Conservation (phyloP, 768 basidiomycete genomes). For the Rhizopogon salebrosus region DNA sequence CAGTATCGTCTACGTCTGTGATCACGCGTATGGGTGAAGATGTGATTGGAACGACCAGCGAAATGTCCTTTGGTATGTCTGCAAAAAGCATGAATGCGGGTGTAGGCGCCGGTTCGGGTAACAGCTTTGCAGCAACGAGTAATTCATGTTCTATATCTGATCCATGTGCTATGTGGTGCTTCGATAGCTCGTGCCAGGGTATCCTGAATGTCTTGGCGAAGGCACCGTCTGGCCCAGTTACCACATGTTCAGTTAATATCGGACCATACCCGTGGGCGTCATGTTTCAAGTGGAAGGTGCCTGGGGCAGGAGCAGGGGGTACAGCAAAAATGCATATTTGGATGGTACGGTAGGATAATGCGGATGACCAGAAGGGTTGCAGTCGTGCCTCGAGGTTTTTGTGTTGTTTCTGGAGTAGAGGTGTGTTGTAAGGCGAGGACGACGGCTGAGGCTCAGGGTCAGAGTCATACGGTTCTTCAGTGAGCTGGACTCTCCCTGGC, state of each 20-base stretch:
- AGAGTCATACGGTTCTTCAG: not conserved
- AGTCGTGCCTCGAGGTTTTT: conserved; percentile 74
- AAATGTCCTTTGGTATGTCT: conserved; percentile 14
- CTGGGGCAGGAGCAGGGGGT: not conserved
- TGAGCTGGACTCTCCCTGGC: not conserved
- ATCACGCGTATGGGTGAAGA: conserved; percentile 70
- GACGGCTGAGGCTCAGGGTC: conserved; percentile 12
- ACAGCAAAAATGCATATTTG: conserved; percentile 55
- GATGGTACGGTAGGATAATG: conserved; percentile 57
- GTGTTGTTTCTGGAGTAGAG: conserved; percentile 51
- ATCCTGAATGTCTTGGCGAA: conserved; percentile 63
- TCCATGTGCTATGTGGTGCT: conserved; percentile 53
- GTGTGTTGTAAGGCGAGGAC: conserved; percentile 15
- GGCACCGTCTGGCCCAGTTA: conserved; percentile 64
- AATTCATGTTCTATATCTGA: conserved; percentile 37
- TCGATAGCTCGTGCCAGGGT: conserved; percentile 63
- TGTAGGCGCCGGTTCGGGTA: conserved; percentile 30
- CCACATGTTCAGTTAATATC: conserved; percentile 43
- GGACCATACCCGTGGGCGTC: conserved; percentile 34
- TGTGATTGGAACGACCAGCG: conserved; percentile 45
- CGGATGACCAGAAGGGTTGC: conserved; percentile 76
- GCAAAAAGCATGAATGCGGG: conserved; percentile 5
- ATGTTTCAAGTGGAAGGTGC: conserved; percentile 18
- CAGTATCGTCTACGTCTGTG: conserved; percentile 93
- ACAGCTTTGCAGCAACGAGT: conserved; percentile 48